Evolutionary conservation across 129 eudicot genomes (phyloP), one percentile per base, ranked within the genome.

Genomic region (Pittosporum tobira): DNA sequence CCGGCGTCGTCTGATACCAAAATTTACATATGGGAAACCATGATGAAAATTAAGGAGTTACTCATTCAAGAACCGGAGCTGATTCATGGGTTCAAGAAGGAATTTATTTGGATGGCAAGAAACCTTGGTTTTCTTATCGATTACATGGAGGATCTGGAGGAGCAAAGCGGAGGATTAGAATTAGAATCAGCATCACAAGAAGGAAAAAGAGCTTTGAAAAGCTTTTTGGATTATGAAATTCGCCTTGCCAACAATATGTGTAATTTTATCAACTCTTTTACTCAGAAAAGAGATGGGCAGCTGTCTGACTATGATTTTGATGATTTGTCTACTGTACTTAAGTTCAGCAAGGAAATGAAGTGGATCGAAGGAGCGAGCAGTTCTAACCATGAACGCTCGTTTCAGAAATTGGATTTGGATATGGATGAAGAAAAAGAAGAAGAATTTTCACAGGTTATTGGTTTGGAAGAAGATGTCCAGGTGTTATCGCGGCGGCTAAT

Each of bases 391-490:
- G 45, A 1, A 37, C 43, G 11, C 1, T 8, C 43, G 11, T 37
- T 37, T 37, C 43, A 40, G 16, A 10, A 10, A 15, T 10, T 16
- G 15, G 45, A 47, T 47, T 16, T 47, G 51, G 29, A 49, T 28
- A 38, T 2, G 5, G 45, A 38, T 5, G 45, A 38, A 9, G 45
- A 49, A 20, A 21, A 7, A 2, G 3, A 49, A 49, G 15, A 49
- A 11, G 55, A 2, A n/a, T n/a, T n/a, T n/a, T n/a, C 11, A 22
- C 55, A 28, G 1, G 14, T 21, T 2, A 15, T 49, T 3, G 55
- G 55, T 6, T 3, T 21, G 0, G 55, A 49, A 29, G 55, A 10
- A 23, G 55, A 59, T 59, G 51, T 37, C 11, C 64, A 59, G 64
- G 64, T 59, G 4, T 16, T 59, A 4, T 37, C 64, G 4, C 12